phyloP scores from a whole-genome alignment of 768 basidiomycete species.

The Mycena floridula region DNA sequence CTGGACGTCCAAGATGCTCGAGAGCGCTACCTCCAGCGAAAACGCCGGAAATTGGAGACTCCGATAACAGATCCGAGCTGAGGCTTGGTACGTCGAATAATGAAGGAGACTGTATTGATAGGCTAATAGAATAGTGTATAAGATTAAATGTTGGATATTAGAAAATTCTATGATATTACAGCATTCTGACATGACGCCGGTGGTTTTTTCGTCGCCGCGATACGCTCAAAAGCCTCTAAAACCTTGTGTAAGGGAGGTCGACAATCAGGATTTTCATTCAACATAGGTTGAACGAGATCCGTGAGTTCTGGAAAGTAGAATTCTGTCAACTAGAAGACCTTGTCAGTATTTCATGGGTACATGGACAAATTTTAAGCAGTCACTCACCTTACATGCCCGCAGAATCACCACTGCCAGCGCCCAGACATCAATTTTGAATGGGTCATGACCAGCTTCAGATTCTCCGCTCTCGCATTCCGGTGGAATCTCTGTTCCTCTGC shows the following conservation, averaged over 20 bases:
- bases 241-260: constrained; percentile 47
- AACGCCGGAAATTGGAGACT: constrained; percentile 72
- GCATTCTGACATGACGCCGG: no score
- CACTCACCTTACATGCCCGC: constrained; percentile 55
- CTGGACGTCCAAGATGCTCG: constrained; percentile 67
- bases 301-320: constrained; percentile 55
- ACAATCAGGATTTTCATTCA: constrained; percentile 40
- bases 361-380: not conserved
- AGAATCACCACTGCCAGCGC: constrained; percentile 60
- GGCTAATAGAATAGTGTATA: no score
- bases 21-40: constrained; percentile 72
- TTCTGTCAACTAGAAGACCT: constrained; percentile 41
- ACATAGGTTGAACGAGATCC: constrained; percentile 52
- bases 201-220: no score
- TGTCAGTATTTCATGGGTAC: constrained; percentile 6
- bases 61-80: no score
- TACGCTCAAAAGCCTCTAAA: constrained; percentile 44
- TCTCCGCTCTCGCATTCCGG: constrained; percentile 66
- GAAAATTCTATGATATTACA: no score
- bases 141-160: no score
- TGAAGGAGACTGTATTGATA: no score
- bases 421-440: constrained; percentile 74
- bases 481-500: constrained; percentile 60
- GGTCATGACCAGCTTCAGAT: constrained; percentile 38
- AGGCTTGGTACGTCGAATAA: no score